A percentile compares a stretch with the other conserved stretches of the same genome.
Evolutionary conservation across 371 early-diverging fungal species (phyloP).

Genomic region (Mortierella sp.): DNA sequence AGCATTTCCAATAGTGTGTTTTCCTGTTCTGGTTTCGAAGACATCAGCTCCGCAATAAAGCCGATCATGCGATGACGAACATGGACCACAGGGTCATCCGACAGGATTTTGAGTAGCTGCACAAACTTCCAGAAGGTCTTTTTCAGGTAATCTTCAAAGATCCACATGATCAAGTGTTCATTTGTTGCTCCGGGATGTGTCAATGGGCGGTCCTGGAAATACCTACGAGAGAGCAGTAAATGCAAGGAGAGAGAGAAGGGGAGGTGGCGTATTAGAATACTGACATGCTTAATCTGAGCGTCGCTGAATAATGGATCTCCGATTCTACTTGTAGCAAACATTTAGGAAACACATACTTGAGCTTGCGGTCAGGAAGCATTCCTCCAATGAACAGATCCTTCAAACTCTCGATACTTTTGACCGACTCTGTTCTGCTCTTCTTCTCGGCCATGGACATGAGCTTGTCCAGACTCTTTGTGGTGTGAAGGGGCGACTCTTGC

Average conservation of each 20-base stretch:
- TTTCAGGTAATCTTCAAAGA: conserved; percentile 94
- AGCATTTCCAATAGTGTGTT: conserved; percentile 91
- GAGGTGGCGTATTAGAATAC: neutral
- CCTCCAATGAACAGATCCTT: conserved; percentile 90
- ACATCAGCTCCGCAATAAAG: conserved; percentile 82
- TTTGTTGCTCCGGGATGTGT: conserved; percentile 69
- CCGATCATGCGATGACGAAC: conserved; percentile 84
- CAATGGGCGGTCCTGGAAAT: conserved; percentile 91
- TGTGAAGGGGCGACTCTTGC: conserved; percentile 94
- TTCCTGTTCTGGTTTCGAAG: conserved; percentile 95
- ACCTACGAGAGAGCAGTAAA: conserved; percentile 45
- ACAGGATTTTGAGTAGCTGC: conserved; percentile 78
- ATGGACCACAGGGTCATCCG: conserved; percentile 88
- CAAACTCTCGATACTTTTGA: conserved; percentile 87
- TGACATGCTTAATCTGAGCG: neutral
- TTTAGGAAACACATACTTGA: conserved; percentile 59
- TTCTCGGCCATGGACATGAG: conserved; percentile 89
- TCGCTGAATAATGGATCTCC: neutral
- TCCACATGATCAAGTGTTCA: conserved; percentile 87
- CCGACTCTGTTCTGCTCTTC: conserved; percentile 89
- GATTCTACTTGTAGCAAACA: neutral
- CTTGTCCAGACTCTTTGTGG: conserved; percentile 80
- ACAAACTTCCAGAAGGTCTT: conserved; percentile 90
- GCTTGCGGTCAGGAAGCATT: conserved; percentile 86
- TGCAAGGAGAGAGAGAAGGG: neutral